phyloP scores from a whole-genome alignment of 768 basidiomycete species.

The Boletus pseudo-olivaceus region DNA sequence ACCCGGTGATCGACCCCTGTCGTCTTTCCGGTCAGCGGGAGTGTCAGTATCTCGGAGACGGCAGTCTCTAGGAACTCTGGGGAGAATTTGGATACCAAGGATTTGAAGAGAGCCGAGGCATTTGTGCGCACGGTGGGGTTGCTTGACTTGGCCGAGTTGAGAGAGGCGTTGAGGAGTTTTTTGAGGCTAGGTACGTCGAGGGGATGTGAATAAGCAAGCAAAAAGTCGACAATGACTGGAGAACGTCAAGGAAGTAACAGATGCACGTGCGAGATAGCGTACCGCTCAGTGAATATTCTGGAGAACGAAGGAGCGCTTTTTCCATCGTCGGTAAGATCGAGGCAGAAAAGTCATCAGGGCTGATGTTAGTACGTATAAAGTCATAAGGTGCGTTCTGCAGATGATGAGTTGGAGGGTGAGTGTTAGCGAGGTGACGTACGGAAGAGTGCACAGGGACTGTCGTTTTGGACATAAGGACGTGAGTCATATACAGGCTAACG shows the following conservation, averaged over 20 bases:
- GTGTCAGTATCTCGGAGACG: slow-evolving; percentile 62
- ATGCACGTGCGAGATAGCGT: slow-evolving; percentile 14
- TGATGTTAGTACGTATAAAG: slow-evolving; percentile 55
- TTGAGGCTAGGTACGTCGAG: slow-evolving; percentile 48
- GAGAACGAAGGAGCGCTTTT: slow-evolving; percentile 76
- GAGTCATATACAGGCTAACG: slow-evolving; percentile 52
- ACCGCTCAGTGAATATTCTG: slow-evolving; percentile 74
- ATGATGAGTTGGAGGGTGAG: slow-evolving; percentile 8
- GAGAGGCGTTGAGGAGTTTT: slow-evolving; percentile 51
- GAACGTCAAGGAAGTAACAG: not conserved
- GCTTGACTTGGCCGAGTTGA: slow-evolving; percentile 73
- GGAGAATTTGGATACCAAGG: slow-evolving; percentile 35
- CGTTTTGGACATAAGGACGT: slow-evolving; percentile 66
- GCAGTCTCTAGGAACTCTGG: slow-evolving; percentile 42
- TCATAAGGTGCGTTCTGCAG: slow-evolving; percentile 52
- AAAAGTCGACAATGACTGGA: slow-evolving; percentile 56
- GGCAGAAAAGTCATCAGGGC: slow-evolving; percentile 46
- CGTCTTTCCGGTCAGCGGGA: slow-evolving; percentile 83
- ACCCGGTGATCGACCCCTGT: slow-evolving; percentile 82
- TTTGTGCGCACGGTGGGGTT: slow-evolving; percentile 57
- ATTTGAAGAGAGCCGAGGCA: slow-evolving; percentile 56
- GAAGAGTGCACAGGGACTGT: slow-evolving; percentile 55
- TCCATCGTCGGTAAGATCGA: slow-evolving; percentile 70
- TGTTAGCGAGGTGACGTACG: slow-evolving; percentile 37
- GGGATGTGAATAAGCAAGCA: slow-evolving; percentile 49